Evolutionary conservation across 1,139 yeast species (phyloP).

Genomic region (Kodamaea sp.): DNA sequence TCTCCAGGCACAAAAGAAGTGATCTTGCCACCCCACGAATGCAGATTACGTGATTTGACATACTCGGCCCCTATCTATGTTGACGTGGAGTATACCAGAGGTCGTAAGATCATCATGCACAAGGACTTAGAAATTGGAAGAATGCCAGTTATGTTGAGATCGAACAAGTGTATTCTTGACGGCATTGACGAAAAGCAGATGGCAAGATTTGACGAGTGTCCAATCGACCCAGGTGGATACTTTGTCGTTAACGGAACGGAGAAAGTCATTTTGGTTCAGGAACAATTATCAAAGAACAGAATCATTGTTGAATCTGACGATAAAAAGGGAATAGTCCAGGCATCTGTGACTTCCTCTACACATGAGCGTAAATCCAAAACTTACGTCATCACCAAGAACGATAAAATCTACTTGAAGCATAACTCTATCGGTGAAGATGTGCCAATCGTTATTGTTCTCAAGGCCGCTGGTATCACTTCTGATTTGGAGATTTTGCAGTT

Average conservation of each 20-base stretch:
- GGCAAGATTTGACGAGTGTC: slow-evolving; percentile 93
- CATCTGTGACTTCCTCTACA: slow-evolving; percentile 95
- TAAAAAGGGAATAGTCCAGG: slow-evolving; percentile 91
- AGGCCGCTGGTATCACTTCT: slow-evolving; percentile 93
- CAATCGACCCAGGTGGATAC: slow-evolving; percentile 98
- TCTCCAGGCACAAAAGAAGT: slow-evolving; percentile 57
- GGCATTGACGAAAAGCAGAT: slow-evolving; percentile 78
- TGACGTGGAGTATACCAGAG: slow-evolving; percentile 95
- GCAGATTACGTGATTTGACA: slow-evolving; percentile 91
- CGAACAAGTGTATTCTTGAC: slow-evolving; percentile 83
- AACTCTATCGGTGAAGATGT: slow-evolving; percentile 94
- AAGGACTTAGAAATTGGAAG: slow-evolving; percentile 92
- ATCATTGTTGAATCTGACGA: slow-evolving; percentile 97
- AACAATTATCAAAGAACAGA: slow-evolving; percentile 94
- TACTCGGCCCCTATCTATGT: slow-evolving; percentile 96
- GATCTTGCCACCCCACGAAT: slow-evolving; percentile 89
- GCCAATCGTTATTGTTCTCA: slow-evolving; percentile 88
- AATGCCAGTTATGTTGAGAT: slow-evolving; percentile 96
- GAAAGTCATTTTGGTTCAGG: slow-evolving; percentile 94
- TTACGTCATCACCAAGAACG: slow-evolving; percentile 89
- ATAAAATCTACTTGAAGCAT: slow-evolving; percentile 86
- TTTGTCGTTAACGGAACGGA: slow-evolving; percentile 98
- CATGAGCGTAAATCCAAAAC: slow-evolving; percentile 98
- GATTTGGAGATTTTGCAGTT: slow-evolving; percentile 92
- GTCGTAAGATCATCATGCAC: slow-evolving; percentile 86